Evolutionary conservation across 106 monocot species (phyloP).

Genomic region (Dendrobium officinale): DNA sequence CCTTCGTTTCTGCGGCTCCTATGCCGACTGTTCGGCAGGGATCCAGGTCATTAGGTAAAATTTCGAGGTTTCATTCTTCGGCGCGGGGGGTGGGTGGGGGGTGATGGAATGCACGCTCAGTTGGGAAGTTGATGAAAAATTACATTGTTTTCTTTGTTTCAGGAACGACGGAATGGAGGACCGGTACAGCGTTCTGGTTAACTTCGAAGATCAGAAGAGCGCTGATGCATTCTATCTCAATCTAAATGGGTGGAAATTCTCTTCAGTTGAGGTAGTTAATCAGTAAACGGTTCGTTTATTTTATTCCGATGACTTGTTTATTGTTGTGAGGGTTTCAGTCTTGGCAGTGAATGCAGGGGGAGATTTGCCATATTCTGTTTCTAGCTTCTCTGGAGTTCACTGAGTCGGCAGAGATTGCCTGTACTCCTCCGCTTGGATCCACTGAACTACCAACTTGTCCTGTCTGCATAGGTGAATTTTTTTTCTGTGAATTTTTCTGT

Average conservation of each 20-base stretch:
- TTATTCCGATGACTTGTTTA: not conserved
- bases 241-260: slow-evolving; percentile 74
- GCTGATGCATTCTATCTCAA: slow-evolving; percentile 77
- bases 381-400: slow-evolving; percentile 57
- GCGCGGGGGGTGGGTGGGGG: not conserved
- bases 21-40: slow-evolving; percentile 28
- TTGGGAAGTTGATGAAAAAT: not conserved
- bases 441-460: slow-evolving; percentile 85
- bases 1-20: slow-evolving; percentile 54
- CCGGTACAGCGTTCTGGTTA: slow-evolving; percentile 71
- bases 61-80: not conserved
- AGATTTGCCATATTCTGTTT: slow-evolving; percentile 84
- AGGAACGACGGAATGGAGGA: slow-evolving; percentile 89
- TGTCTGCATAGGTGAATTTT: slow-evolving; percentile 67
- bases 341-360: slow-evolving; percentile 41
- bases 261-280: slow-evolving; percentile 47
- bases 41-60: slow-evolving; percentile 65
- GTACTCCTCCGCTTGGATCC: slow-evolving; percentile 51
- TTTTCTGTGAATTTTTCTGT: not conserved
- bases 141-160: not conserved
- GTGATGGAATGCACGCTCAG: no score
- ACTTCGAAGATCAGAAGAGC: slow-evolving; percentile 68
- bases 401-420: slow-evolving; percentile 42
- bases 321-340: not conserved
- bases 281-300: not conserved